Percentiles rank a stretch among this genome's conserved stretches.
These are phyloP conservation scores for Scleroderma citrinum DNA, from an alignment of 768 basidiomycete species.

Conservation along the genomic window DNA sequence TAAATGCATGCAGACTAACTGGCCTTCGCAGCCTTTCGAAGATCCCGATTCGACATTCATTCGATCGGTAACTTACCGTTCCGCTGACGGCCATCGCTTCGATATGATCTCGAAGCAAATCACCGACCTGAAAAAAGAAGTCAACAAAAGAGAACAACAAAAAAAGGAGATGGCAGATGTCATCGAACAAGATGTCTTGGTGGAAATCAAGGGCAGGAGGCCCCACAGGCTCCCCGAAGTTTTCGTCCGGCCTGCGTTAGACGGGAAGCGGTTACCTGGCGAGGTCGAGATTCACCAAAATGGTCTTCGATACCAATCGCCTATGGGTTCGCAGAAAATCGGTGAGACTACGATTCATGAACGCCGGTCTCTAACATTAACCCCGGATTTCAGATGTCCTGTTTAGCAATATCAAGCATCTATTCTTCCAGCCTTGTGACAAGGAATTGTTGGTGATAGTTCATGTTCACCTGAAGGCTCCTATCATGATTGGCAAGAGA, in stretches of 20 bases:
- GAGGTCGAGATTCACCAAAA: conserved; percentile 98
- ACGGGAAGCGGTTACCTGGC: conserved; percentile 93
- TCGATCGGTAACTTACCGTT: conserved; percentile 91
- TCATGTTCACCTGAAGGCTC: conserved; percentile 88
- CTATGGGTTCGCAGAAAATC: conserved; percentile 83
- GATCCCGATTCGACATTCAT: conserved; percentile 95
- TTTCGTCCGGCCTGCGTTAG: conserved; percentile 87
- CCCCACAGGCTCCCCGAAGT: conserved; percentile 87
- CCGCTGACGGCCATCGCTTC: conserved; percentile 83
- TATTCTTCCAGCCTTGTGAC: conserved; percentile 99
- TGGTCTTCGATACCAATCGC: conserved; percentile 88
- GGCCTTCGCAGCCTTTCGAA: conserved; percentile 71
- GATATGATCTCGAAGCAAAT: conserved; percentile 87
- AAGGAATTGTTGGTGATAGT: conserved; percentile 91
- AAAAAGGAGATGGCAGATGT: conserved; percentile 99
- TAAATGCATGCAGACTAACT: conserved; percentile 4
- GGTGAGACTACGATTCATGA: conserved; percentile 43
- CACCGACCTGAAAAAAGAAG: conserved; percentile 92
- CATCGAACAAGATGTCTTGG: conserved; percentile 85
- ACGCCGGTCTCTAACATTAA: not conserved
- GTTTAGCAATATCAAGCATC: conserved; percentile 95
- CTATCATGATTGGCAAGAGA: conserved; percentile 99
- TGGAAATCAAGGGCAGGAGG: conserved; percentile 84
- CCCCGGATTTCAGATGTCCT: conserved; percentile 60
- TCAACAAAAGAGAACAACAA: conserved; percentile 95